Evolutionary conservation across 176 grass and related monocot genomes (phyloP), one percentile per base, ranked within the genome.

Genomic region (Stipa capillata): DNA sequence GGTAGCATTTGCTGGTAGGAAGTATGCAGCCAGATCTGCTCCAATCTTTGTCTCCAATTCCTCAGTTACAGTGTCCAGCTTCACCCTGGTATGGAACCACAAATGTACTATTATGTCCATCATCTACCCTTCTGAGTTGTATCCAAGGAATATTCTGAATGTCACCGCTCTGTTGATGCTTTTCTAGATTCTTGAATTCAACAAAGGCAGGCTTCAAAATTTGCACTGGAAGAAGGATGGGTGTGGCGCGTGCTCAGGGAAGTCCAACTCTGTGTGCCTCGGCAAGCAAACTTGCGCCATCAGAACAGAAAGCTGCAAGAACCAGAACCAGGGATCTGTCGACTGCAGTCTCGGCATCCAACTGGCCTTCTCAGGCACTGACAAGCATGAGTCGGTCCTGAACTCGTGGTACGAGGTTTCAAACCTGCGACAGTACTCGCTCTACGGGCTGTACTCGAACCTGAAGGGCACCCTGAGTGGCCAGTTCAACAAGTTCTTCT

Each of bases 391-490:
- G 12, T 73, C 88, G 2, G 92, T 96, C 55, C 88, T 99, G 23
- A 99, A 99, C 67, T 99, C 97, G 10, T 99, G 97, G 97, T 99
- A 99, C 4, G 97, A 99, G 66, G 97, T 93, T 5, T 87, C 97
- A 40, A 95, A 99, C 47, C 86, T 99, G 21, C 90, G 82, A 24
- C 97, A 99, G 80, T 95, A 99, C 80, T 93, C 92, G 59, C 92
- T 99, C 3, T 96, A 89, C 14, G 88, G 88, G 18, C 84, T 99
- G 27, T 99, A 96, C 73, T 93, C 90, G 14, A 91, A 99, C 82
- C 84, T 96, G 54, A 99, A 80, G 79, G 88, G 77, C 63, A 83
- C 90, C 59, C 77, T 96, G 48, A 85, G 88, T 11, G 78, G 81
- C 80, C 92, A 91, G 80, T 93, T 87, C 84, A 86, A 89, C 85